Evolutionary conservation across 495 filamentous ascomycete species (phyloP), one percentile per base, ranked within the genome.

Genomic region (Daldinia loculata): DNA sequence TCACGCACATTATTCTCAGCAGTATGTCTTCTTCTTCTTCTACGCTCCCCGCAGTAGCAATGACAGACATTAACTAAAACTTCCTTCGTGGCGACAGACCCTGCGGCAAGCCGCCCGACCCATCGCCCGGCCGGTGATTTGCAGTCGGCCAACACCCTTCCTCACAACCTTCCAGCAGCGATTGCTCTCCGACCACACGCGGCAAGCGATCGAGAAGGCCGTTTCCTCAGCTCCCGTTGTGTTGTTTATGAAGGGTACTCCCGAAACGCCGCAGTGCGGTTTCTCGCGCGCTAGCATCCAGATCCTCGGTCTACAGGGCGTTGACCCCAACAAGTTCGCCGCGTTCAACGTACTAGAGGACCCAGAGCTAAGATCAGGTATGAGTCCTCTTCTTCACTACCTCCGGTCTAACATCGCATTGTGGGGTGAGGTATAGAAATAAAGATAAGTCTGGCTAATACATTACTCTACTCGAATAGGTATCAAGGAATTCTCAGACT

Each of bases 221-320:
- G 88, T 98, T 19, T 81, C 77, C 26, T 92, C 93, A 2, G 90
- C 93, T 9, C 95, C 94, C 4, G 95, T 99, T 0, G 95, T 99
- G 15, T 86, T 99, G 27, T 99, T 98, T 84, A 98, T 98, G 95
- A 98, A 98, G 81, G 95, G 95, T 57, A 98, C 95, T 2, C 95
- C 95, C 43, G 95, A 98, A 80, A 93, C 87, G 24, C 95, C 95
- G n/a, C 95, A 99, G 78, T 99, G 95, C 80, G 95, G 95, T 41
- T 99, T 98, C 84, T 99, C 95, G 57, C 87, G 94, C 75, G 95
- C 95, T 26, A 95, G 89, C 76, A 93, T 99, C 77, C 94, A 98
- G 84, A 94, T 99, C 66, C 84, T 99, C 27, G 92, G 95, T 32
- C 77, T 97, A 78, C 95, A 99, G 79, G 95, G 96, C 50, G 94